phyloP scores from a whole-genome alignment of 2,329 filamentous ascomycete genomes.

The Aspergillus japonicus region DNA sequence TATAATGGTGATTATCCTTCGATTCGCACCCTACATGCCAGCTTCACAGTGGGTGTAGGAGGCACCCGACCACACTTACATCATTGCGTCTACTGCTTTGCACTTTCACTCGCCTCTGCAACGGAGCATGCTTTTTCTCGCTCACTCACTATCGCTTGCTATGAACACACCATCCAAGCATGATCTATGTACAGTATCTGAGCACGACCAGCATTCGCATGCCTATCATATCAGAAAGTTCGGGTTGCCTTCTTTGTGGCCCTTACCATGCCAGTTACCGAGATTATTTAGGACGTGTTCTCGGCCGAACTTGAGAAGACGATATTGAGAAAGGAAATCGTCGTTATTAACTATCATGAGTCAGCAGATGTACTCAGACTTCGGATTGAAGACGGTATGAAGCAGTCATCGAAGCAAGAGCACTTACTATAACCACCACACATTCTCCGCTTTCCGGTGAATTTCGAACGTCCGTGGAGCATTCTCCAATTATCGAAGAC shows the following conservation, averaged over 20 bases:
- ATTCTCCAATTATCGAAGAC: slow-evolving; percentile 98
- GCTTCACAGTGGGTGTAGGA: too few species aligned
- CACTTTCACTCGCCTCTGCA: too few species aligned
- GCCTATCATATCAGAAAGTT: not conserved
- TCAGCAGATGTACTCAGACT: slow-evolving; percentile 8
- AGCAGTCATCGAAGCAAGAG: not conserved
- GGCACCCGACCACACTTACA: too few species aligned
- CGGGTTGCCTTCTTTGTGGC: slow-evolving; percentile 10
- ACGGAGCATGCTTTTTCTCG: too few species aligned
- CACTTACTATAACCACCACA: slow-evolving; percentile 86
- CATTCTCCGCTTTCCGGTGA: slow-evolving; percentile 80
- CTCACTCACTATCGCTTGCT: too few species aligned
- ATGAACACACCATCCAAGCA: not conserved
- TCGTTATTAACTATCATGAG: slow-evolving; percentile 66
- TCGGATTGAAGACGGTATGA: not conserved
- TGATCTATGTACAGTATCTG: not conserved
- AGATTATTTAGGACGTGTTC: slow-evolving; percentile 34
- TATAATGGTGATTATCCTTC: too few species aligned
- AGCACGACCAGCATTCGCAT: not conserved
- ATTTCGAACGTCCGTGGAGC: slow-evolving; percentile 79
- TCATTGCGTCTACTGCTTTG: too few species aligned
- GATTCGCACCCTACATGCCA: too few species aligned
- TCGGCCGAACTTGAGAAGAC: slow-evolving; percentile 64
- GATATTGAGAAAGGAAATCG: slow-evolving; percentile 75
- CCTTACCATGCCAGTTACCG: slow-evolving; percentile 18